Evolutionary conservation across 371 early-diverging fungal genomes (phyloP), one percentile per base, ranked within the genome.

Genomic region (Mucor irregularis): DNA sequence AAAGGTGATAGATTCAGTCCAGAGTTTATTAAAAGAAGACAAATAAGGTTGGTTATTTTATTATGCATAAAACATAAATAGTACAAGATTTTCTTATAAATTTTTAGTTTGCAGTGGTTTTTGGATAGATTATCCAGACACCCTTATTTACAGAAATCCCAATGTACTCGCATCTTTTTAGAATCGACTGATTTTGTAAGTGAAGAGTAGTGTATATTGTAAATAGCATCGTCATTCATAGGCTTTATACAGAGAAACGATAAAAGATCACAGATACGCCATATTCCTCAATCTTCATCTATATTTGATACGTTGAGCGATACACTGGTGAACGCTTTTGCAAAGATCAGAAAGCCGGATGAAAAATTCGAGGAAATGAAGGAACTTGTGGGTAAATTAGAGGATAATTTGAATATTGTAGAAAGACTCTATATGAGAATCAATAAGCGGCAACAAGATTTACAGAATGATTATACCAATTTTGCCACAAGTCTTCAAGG

Each of bases 1-100:
- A 92, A 93, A 30, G 95, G 96, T 14, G 95, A 95, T 68, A 80
- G 97, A 16, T 95, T 96, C 70, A 83, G 88, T 63, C 74, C 78
- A 2, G 94, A 94, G 26, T 96, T 96, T 79, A 83, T 94, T 9
- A 85, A 88, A 49, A 87, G 86, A 73, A 77, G 97, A 39, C 67
- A 88, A 51, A 68, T 80, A 22, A 81, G 84, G 82, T 76, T 68
- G 43, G 16, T 24, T 45, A 14, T 16, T 4, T 21, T 38, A 22
- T 43, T 31, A 8, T 17, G 8, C 3, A 11, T 29, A 13, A 14
- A 9, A 45, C 2, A 29, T 10, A 45, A 19, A 14, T 21, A 21
- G 40, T 39, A 2, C 29, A 43, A 39, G 40, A 16, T 25, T 49
- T 35, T 21, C 45, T 25, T 35, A 48, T 31, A 10, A 2, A 3